Conservation (phyloP, 129 eudicot genomes). For the Saussurea involucrata region DNA sequence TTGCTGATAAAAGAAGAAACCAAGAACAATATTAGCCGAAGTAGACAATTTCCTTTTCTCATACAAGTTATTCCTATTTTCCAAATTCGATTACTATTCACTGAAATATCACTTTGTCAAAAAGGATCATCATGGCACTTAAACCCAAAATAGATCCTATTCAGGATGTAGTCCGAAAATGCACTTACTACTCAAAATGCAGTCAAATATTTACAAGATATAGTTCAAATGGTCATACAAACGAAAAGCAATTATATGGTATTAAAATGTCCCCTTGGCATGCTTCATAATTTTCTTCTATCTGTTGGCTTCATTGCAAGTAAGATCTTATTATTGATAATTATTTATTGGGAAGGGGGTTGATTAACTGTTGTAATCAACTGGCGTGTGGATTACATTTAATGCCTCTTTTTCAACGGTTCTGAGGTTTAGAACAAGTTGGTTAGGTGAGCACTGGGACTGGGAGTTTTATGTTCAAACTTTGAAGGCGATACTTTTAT, state of each 20-base stretch:
- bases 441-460: neutral
- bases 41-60: neutral
- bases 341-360: neutral
- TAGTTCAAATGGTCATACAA: neutral
- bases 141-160: neutral
- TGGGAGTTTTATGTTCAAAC: neutral
- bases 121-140: neutral
- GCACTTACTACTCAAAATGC: neutral
- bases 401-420: neutral
- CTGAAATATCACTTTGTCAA: neutral
- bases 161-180: neutral
- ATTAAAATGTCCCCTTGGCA: neutral
- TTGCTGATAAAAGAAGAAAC: slow-evolving; percentile 7
- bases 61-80: neutral
- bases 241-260: neutral
- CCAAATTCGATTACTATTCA: neutral
- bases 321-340: neutral
- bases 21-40: neutral
- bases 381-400: neutral
- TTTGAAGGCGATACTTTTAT: neutral
- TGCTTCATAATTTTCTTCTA: neutral
- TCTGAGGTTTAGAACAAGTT: neutral
- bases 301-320: neutral
- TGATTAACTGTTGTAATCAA: neutral
- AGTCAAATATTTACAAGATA: neutral